phyloP scores from a whole-genome alignment of 202 grass and related monocot species.

The Schoenoplectus triqueter region DNA sequence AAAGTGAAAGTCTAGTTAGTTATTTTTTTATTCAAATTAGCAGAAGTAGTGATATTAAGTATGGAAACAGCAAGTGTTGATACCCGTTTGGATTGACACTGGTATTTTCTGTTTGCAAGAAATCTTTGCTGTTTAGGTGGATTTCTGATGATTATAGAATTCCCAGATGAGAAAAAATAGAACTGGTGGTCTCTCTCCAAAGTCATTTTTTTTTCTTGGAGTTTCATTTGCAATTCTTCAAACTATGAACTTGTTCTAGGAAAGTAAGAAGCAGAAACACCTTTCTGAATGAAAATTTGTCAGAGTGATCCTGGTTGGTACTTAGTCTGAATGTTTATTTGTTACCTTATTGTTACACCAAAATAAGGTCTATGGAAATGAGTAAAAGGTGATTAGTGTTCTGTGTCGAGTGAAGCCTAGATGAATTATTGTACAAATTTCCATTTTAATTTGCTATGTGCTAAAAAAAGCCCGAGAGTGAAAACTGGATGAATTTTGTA shows the following conservation, averaged over 20 bases:
- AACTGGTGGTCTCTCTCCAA: too few species aligned
- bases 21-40: too few species aligned
- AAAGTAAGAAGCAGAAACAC: neutral
- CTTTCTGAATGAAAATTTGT: neutral
- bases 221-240: too few species aligned
- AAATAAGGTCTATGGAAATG: neutral
- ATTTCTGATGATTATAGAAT: neutral
- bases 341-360: neutral
- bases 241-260: neutral
- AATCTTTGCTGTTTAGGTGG: too few species aligned
- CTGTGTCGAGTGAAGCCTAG: neutral
- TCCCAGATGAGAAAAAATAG: neutral
- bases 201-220: too few species aligned
- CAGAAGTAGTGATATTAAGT: too few species aligned
- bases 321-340: conserved; percentile 3
- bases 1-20: too few species aligned
- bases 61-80: too few species aligned
- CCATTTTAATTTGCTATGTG: neutral
- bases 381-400: conserved; percentile 13
- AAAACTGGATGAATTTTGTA: conserved; percentile 28
- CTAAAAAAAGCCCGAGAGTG: neutral
- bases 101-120: too few species aligned
- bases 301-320: neutral
- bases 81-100: too few species aligned
- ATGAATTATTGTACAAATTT: neutral